These are phyloP conservation scores for Melampsora abietis-canadensis DNA, from an alignment of 1,284 basidiomycete genomes.

Conservation along the genomic window DNA sequence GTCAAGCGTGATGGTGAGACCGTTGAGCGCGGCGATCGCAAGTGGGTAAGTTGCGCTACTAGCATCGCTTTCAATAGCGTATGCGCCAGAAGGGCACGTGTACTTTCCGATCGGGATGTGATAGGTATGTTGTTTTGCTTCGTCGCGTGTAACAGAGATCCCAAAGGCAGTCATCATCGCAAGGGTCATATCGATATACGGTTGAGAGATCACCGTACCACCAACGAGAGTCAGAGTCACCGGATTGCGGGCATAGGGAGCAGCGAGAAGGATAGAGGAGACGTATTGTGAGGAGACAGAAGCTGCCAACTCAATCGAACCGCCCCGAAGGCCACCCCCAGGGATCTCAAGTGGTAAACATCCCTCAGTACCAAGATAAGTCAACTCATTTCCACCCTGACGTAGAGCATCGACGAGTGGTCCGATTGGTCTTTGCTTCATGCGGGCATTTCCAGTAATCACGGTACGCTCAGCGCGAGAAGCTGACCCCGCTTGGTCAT, in stretches of 20 bases:
- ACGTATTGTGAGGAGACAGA: constrained; percentile 98
- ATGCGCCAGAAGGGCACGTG: constrained; percentile 66
- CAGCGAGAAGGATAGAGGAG: constrained; percentile 90
- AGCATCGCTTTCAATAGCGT: constrained; percentile 93
- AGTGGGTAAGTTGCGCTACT: constrained; percentile 95
- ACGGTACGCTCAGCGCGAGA: constrained; percentile 52
- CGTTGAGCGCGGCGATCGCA: constrained; percentile 92
- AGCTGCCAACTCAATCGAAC: constrained; percentile 80
- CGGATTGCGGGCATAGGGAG: constrained; percentile 80
- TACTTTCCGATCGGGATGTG: constrained; percentile 80
- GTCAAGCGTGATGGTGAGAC: constrained; percentile 83
- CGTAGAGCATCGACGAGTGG: constrained; percentile 89
- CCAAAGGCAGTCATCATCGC: constrained; percentile 98
- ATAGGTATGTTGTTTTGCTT: constrained; percentile 68
- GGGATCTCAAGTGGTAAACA: constrained; percentile 86
- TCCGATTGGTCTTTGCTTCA: constrained; percentile 94
- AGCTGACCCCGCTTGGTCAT: constrained; percentile 53
- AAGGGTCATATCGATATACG: constrained; percentile 99
- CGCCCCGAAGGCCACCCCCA: constrained; percentile 70
- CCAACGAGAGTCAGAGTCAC: constrained; percentile 85
- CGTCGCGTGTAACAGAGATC: constrained; percentile 69
- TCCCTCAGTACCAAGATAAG: constrained; percentile 73
- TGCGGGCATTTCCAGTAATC: constrained; percentile 89
- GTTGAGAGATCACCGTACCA: constrained; percentile 93
- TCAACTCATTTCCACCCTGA: constrained; percentile 74